phyloP scores from a whole-genome alignment of 805 yeast species.

The Pichia sporocuriosa region DNA sequence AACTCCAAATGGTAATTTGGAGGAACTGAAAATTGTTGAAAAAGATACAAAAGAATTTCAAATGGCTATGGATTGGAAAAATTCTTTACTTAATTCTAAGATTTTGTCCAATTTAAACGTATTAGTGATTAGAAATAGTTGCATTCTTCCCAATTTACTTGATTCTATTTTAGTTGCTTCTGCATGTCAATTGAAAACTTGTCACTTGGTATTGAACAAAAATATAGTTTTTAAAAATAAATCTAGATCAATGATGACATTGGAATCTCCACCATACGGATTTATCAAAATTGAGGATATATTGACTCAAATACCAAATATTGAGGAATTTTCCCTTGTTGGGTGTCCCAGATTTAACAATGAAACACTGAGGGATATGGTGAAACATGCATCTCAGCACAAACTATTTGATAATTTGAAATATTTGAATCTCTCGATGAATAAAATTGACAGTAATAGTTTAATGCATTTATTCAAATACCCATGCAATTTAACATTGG shows the following conservation, averaged over 20 bases:
- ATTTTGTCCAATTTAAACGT: neutral
- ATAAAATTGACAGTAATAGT: constrained; percentile 1
- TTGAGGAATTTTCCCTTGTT: constrained; percentile 3
- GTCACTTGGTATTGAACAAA: constrained; percentile 4
- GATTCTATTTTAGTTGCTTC: constrained; percentile 1
- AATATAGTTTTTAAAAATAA: constrained; percentile 1
- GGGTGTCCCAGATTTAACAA: constrained; percentile 5
- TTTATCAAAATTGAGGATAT: neutral
- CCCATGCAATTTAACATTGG: neutral
- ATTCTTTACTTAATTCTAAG: neutral
- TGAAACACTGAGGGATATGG: neutral
- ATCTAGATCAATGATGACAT: neutral
- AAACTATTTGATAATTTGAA: neutral
- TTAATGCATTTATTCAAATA: neutral
- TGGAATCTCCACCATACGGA: neutral
- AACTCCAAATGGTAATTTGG: neutral
- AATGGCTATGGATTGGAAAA: constrained; percentile 5
- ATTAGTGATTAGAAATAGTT: constrained; percentile 7
- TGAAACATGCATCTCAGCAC: neutral
- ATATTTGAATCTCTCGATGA: constrained; percentile 7
- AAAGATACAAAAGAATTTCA: neutral
- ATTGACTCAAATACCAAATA: constrained; percentile 1
- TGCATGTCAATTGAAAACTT: neutral
- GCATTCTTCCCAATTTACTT: constrained; percentile 1
- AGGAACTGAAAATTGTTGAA: constrained; percentile 1